phyloP scores from a whole-genome alignment of 148 eudicot species.

The Persicaria tinctoria region DNA sequence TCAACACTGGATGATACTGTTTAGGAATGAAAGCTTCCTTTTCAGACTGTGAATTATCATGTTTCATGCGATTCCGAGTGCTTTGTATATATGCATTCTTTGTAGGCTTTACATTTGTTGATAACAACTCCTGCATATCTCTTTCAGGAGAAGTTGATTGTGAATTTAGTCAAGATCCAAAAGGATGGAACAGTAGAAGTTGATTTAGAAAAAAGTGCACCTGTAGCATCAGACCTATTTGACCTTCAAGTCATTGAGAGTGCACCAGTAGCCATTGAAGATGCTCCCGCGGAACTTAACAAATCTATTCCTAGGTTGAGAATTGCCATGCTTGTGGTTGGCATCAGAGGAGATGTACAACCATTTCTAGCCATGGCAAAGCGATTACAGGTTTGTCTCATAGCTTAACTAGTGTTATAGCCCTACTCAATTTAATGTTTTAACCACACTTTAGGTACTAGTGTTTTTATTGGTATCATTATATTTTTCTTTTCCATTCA shows the following conservation, averaged over 20 bases:
- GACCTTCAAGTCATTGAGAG: constrained; percentile 37
- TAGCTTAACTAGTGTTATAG: not conserved
- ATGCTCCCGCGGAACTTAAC: constrained; percentile 17
- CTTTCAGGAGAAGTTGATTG: constrained; percentile 61
- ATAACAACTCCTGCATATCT: not conserved
- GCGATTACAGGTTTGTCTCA: constrained; percentile 54
- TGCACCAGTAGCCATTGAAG: constrained; percentile 22
- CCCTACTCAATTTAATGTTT: not conserved
- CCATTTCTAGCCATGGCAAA: constrained; percentile 81
- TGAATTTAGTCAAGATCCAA: constrained; percentile 77
- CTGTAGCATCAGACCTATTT: constrained; percentile 44
- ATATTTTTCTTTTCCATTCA: too few relatives aligned
- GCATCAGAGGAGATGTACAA: constrained; percentile 96
- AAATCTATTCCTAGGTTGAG: constrained; percentile 55
- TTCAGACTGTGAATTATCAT: too few relatives aligned
- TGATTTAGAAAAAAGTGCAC: constrained; percentile 33
- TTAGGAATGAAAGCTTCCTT: too few relatives aligned
- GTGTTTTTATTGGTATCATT: not conserved
- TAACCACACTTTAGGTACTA: not conserved
- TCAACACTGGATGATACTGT: too few relatives aligned
- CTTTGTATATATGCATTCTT: too few relatives aligned
- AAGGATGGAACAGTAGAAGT: constrained; percentile 55
- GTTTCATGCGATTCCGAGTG: too few relatives aligned
- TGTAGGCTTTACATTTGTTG: not conserved
- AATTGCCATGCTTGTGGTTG: constrained; percentile 83